phyloP scores from a whole-genome alignment of 176 grass and related monocot genomes.

The Aechmea fasciata region DNA sequence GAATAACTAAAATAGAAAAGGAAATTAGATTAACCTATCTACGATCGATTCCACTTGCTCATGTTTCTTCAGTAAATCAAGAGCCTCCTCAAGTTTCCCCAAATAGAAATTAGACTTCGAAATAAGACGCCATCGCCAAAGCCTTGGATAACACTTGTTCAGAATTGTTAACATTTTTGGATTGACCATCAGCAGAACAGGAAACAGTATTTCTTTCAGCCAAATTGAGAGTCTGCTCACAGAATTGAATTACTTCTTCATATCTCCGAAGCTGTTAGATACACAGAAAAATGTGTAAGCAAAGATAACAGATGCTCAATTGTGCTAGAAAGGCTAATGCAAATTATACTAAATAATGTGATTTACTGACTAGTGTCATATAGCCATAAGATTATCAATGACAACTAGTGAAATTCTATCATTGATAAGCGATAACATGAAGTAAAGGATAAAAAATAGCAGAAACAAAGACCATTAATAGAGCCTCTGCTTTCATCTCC shows the following conservation, averaged over 20 bases:
- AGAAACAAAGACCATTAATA: constrained; percentile 51
- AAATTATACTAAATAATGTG: constrained; percentile 3
- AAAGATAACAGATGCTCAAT: not conserved
- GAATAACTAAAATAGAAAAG: constrained; percentile 3
- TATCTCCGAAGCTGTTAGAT: constrained; percentile 47
- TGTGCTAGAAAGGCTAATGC: constrained; percentile 7
- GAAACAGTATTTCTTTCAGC: constrained; percentile 46
- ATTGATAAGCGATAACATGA: not conserved
- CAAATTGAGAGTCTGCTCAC: constrained; percentile 51
- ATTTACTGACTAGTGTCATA: not conserved
- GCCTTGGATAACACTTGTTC: constrained; percentile 28
- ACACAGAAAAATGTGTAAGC: constrained; percentile 11
- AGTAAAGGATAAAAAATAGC: constrained; percentile 2
- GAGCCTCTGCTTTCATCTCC: constrained; percentile 81
- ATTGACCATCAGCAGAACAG: constrained; percentile 8
- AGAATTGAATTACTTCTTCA: constrained; percentile 77
- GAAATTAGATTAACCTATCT: constrained; percentile 36
- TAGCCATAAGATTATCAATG: constrained; percentile 9
- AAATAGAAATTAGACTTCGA: constrained; percentile 81
- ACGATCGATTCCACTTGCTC: constrained; percentile 33
- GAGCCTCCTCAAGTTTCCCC: constrained; percentile 80
- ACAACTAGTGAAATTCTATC: not conserved
- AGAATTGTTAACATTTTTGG: constrained; percentile 20
- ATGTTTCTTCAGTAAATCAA: constrained; percentile 72
- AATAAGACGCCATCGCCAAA: constrained; percentile 55